Percentiles rank a stretch among this genome's conserved stretches.
Conservation (phyloP, 306 rosid species). For the Prunus persica region DNA sequence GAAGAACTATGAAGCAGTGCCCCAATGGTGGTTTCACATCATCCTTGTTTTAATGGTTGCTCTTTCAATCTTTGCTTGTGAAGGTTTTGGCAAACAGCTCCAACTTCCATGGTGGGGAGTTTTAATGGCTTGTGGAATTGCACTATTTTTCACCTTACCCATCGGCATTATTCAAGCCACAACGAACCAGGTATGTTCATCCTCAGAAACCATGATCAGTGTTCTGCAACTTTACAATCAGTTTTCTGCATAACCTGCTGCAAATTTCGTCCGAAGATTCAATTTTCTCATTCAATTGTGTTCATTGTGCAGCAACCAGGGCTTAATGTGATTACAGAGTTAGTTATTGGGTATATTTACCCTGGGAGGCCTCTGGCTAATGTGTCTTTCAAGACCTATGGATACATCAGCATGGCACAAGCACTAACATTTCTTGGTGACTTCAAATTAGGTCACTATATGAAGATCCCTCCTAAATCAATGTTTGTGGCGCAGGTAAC, state of each 20-base stretch:
- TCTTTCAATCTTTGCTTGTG: slow-evolving; percentile 54
- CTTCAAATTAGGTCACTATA: slow-evolving; percentile 89
- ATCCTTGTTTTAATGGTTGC: slow-evolving; percentile 43
- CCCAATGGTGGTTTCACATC: slow-evolving; percentile 80
- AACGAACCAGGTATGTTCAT: slow-evolving; percentile 52
- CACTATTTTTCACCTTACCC: slow-evolving; percentile 75
- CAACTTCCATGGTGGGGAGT: slow-evolving; percentile 99
- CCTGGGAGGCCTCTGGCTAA: slow-evolving; percentile 94
- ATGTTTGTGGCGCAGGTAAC: slow-evolving; percentile 79
- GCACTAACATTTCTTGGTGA: slow-evolving; percentile 65
- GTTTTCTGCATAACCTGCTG: background rate
- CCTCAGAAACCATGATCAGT: too few species aligned
- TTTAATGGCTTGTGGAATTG: slow-evolving; percentile 57
- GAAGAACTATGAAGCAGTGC: slow-evolving; percentile 74
- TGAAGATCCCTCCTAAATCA: slow-evolving; percentile 90
- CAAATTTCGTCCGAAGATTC: background rate
- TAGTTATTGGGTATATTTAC: slow-evolving; percentile 71
- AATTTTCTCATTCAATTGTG: background rate
- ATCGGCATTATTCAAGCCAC: slow-evolving; percentile 91
- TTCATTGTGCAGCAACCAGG: slow-evolving; percentile 65
- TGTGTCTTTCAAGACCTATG: slow-evolving; percentile 88
- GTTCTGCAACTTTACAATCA: too few species aligned
- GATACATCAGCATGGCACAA: slow-evolving; percentile 84
- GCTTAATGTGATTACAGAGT: slow-evolving; percentile 85
- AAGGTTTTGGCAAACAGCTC: slow-evolving; percentile 78